Evolutionary conservation across 2,329 filamentous ascomycete genomes (phyloP), one percentile per base, ranked within the genome.

Genomic region (Xylaria arbuscula): DNA sequence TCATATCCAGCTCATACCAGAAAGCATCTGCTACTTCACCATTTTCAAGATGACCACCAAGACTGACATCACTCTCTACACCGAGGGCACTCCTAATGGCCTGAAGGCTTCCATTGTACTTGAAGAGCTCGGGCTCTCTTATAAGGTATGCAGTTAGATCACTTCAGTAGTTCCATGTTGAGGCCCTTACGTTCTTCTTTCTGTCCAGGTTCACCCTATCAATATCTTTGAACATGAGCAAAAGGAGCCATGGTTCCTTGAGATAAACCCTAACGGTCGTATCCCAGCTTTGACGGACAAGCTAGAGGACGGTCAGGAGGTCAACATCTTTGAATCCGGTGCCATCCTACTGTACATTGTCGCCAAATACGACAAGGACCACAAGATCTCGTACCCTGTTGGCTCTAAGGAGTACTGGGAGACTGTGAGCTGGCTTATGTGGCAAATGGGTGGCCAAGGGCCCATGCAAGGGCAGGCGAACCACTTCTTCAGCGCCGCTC

Each of bases 231-330:
- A 66, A 51, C 57, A 70, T 61, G 56, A 50, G 59, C 64, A 70
- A 19, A 70, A 80, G 77, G 81, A 94, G 80, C 88, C 87, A 22
- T 96, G 92, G 93, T 97, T 94, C 81, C 87, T 95, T 28, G 89
- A 90, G 60, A 95, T 97, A 82, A 97, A 97, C 81, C 93, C 93
- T 73, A 97, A 97, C 79, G 93, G 93, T 71, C 91, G 93, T 73
- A 97, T 97, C 75, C 94, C 93, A 3, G 93, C 93, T 68, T 76
- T 97, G 55, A 95, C 92, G 10, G 93, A 97, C 81, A 91, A 85
- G 13, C 90, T 92, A 78, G 83, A 84, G 7, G 89, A 94, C 78
- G 92, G 92, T 73, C 82, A 90, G 77, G 82, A 83, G 28, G 92
- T 97, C 77, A 85, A 86, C 63, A 79, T 97, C 24, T 97, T 96